Base-by-base conservation (phyloP, 208 protist species). In the Jaenimonas drosophilae region DNA sequence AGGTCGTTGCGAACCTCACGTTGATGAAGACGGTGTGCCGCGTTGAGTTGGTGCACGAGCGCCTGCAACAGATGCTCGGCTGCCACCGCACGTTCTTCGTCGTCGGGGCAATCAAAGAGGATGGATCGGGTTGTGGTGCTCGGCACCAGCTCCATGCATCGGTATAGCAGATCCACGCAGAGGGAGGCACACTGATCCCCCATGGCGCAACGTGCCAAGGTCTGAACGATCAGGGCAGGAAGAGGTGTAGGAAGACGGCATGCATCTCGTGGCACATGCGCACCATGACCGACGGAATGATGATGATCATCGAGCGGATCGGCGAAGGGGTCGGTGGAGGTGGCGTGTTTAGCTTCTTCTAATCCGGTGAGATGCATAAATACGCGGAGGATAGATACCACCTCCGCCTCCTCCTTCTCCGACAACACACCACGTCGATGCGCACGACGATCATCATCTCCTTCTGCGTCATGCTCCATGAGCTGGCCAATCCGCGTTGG, bases 1-100 rank as follows among this genome's bases (percentile, higher is more conserved):
- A 88, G 45, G 41, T 84, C 74, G 52, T 88, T 79, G 4, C 79
- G 66, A 39, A 81, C 37, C 55, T 88, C 79, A 20, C 79, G 64
- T 37, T 88, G 59, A 26, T 34, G 41, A 5, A 57, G 31, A 17
- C 71, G 64, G 50, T 88, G 68, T 7, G 62, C 58, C 34, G 57
- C 37, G 28, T 76, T 72, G 38, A 88, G 70, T 49, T 74, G 54
- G 25, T 81, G 55, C 20, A 83, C 24, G 36, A 83, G 64, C 16
- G 49, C 45, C 2, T 74, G 55, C 38, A 88, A 73, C 14, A 88
- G 38, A 16, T 52, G 56, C 23, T 88, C 74, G 31, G 59, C 64
- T 1, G 68, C 74, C 17, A 66, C 63, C 14, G 62, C 14, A n/a
- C 25, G 23, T 19, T 32, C 31, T 17, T 21, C 21, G 27, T 30